Evolutionary conservation across 192 early-diverging fungal species (phyloP), one percentile per base, ranked within the genome.

Genomic region (Coemansia sp.): DNA sequence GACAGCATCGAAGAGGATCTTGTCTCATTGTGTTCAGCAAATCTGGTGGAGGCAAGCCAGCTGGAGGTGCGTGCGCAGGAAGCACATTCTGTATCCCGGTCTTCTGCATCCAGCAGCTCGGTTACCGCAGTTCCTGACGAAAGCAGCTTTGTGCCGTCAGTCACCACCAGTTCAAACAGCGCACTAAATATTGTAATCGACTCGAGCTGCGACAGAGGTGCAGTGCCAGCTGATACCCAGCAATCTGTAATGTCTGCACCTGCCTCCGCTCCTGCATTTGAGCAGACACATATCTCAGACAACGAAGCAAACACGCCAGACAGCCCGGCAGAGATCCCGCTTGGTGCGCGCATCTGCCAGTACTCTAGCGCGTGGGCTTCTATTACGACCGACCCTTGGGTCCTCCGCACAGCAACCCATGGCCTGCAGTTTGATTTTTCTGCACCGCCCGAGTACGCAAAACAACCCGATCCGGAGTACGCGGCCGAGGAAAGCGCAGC

Each of bases 401-500:
- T 82, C 18, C 64, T 77, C 7, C 46, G 53, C 10, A 74, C 74
- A 0, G 71, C 75, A 55, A 25, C 61, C 1, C 56, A 82, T 7
- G 79, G 79, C 3, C 33, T 82, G 23, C 67, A 51, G 9, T 76
- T 82, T 53, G 74, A 77, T 20, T 82, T 82, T 48, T 59, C 71
- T 0, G 63, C 49, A 0, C 31, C 37, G 10, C 79, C 79, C 7
- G 74, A 77, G 57, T 48, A 59, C 46, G 16, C 29, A 1, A 52
- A 40, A 4, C 18, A 16, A 45, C 20, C 71, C 0, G 74, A 74
- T 3, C 64, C 79, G 20, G 71, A 70, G 42, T 77, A 82, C 53
- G 42, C 74, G 21, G 31, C 56, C 15, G 71, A 82, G 46, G 74
- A 82, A 40, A 61, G 79, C 68, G 66, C 70, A 2, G 73, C 74